Evolutionary conservation across 1,139 yeast species (phyloP), one percentile per base, ranked within the genome.

Genomic region (Geotrichum aggregatum): DNA sequence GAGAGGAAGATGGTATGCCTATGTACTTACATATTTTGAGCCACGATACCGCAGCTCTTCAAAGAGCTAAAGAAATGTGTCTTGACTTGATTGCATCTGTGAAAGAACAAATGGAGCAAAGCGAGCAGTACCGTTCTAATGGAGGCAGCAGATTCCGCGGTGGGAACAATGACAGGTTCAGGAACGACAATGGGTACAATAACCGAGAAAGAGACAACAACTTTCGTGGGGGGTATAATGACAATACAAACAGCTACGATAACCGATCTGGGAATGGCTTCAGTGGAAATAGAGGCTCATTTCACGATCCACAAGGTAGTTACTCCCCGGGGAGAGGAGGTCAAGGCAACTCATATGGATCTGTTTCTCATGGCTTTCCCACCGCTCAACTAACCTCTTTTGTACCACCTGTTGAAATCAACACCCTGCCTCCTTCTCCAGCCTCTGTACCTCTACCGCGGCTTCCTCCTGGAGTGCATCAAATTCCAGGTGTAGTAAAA

Each of bases 1-100:
- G 67, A 3, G 50, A 54, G 30, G 74, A 71, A 52, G 66, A 65
- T 22, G 69, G 65, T 47, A 63, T 60, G 34, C 71, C 71, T 3
- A 50, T 68, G 60, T 69, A 62, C 55, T 51, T 71, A 22, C 68
- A 65, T 52, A 57, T 71, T 41, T 44, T 56, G 31, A 71, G 71
- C 8, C 41, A 47, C 21, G 64, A 63, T 34, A 55, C 59, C 24
- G 66, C 59, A 6, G 59, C 56, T 18, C 60, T 70, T 1, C 61
- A 55, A 14, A 50, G 57, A 16, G 74, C 74, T 8, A 62, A 61
- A 31, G 66, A 57, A 21, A 61, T 71, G 63, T 60, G 68, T 47
- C 50, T 54, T 21, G 75, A 71, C 56, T 54, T 71, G 34, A 55
- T 71, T 36, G 59, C 62, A 10, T 59, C 69, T 3, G 67, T 70